These are phyloP conservation scores for Apiosordaria backusii DNA, from an alignment of 495 filamentous ascomycete species.

Conservation along the genomic window DNA sequence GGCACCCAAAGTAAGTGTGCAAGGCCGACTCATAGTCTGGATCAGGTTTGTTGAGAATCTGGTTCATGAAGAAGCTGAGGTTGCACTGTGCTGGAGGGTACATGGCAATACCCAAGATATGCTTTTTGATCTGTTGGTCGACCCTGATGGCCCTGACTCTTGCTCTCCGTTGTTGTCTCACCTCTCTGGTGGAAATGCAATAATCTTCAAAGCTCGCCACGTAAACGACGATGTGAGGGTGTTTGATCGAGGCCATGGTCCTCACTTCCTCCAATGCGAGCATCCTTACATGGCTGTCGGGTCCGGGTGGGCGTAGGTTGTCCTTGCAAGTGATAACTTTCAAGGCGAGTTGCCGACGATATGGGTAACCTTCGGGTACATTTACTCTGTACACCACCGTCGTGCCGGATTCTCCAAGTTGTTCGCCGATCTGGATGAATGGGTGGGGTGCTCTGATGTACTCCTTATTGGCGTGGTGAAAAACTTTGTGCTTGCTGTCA, in stretches of 20 bases:
- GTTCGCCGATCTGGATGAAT: conserved; percentile 21
- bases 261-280: conserved; percentile 30
- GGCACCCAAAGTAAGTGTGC: conserved; percentile 35
- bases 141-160: conserved; percentile 14
- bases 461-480: conserved; percentile 31
- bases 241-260: conserved; percentile 29
- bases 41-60: conserved; percentile 16
- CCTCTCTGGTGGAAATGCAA: conserved; percentile 25
- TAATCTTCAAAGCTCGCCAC: conserved; percentile 36
- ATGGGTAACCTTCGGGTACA: conserved; percentile 20
- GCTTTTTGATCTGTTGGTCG: conserved; percentile 28
- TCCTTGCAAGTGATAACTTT: conserved; percentile 35
- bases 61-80: conserved; percentile 30
- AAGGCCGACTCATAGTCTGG: conserved; percentile 22
- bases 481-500: conserved; percentile 32
- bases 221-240: conserved; percentile 35
- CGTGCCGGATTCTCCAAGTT: conserved; percentile 31
- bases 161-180: conserved; percentile 6
- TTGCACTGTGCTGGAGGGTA: conserved; percentile 34
- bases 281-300: conserved; percentile 27
- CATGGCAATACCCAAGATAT: conserved; percentile 37
- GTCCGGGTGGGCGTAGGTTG: conserved; percentile 23
- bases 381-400: conserved; percentile 32
- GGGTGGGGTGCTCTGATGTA: conserved; percentile 27
- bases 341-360: conserved; percentile 29